Base-by-base conservation (phyloP, 495 filamentous ascomycete genomes). In the Penicillium canariense region DNA sequence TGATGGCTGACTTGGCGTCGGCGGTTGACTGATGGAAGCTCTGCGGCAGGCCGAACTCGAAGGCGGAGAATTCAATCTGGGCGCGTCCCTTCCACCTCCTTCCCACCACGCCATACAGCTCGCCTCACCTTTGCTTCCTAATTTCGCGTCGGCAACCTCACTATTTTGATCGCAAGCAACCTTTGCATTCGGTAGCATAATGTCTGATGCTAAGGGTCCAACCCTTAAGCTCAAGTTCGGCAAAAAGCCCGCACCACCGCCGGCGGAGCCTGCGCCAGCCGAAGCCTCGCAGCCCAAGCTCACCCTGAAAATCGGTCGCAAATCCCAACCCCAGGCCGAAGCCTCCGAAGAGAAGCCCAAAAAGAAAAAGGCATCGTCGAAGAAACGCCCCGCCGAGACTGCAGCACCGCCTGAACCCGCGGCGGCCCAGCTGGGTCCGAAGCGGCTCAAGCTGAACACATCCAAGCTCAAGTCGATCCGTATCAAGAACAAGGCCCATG, bases 401-500 rank as follows among this genome's bases (percentile, higher is more conserved):
- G 60, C 51, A 28, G 51, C 59, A 22, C 34, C 59, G 26, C 56
- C 62, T 5, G 66, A 74, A 43, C 60, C 70, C 14, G 56, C 61
- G 9, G 46, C 64, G 14, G 52, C 50, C 20, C 60, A 59, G n/a
- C 43, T 62, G 23, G 72, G 68, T 11, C 74, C 72, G 5, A 78
- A 78, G 48, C 69, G 75, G 15, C 54, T 78, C 23, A 78, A 78
- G 44, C 28, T 78, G 20, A 76, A 72, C 46, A 67, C 74, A 9
- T 71, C 72, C 20, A 76, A 78, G 58, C 55, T 76, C 22, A 73
- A 77, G 40, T 77, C 75, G 0, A 74, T 84, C 27, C 74, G 77
- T n/a, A 75, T 82, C 53, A 81, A 81, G 55, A 71, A 75, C 45
- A 83, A 84, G 60, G 81, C 83, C 0, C 84, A 85, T 38, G 77